phyloP scores from a whole-genome alignment of 768 basidiomycete species.

The Pulveroboletus frians region DNA sequence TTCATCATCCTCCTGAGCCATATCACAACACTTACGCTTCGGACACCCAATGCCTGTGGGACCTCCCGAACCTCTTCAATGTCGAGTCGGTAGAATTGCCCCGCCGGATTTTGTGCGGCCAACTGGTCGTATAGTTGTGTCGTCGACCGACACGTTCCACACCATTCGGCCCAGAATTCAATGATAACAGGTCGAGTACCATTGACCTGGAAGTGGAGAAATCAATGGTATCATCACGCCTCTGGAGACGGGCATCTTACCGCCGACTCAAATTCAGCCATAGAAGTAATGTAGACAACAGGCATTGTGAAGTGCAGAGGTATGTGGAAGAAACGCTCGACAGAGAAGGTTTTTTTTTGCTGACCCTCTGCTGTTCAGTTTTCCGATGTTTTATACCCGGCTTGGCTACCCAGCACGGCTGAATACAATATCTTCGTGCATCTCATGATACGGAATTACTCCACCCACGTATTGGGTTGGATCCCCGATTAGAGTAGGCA shows the following conservation, averaged over 20 bases:
- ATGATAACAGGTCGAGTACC: conserved; percentile 22
- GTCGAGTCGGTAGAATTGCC: conserved; percentile 29
- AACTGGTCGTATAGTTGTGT: conserved; percentile 21
- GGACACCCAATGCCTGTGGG: conserved; percentile 21
- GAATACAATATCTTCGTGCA: conserved; percentile 7
- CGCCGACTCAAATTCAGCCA: conserved; percentile 21
- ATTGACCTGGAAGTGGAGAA: conserved; percentile 13
- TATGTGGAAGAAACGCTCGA: conserved; percentile 12
- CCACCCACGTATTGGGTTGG: conserved; percentile 20
- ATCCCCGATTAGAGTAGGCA: conserved; percentile 20
- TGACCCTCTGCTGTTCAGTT: conserved; percentile 11
- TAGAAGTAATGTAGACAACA: conserved; percentile 23
- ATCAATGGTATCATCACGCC: conserved; percentile 8
- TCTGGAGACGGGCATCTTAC: conserved; percentile 10
- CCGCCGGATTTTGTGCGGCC: conserved; percentile 25
- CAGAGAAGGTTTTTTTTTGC: conserved; percentile 8
- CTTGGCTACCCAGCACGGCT: conserved; percentile 15
- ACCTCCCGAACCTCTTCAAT: conserved; percentile 26
- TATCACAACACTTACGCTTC: conserved; percentile 14
- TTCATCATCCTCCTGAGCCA: conserved; percentile 11
- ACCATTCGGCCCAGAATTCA: conserved; percentile 33
- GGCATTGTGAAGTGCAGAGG: conserved; percentile 18
- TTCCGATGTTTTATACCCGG: conserved; percentile 25
- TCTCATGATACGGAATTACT: conserved; percentile 12
- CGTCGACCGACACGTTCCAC: conserved; percentile 19